phyloP scores from a whole-genome alignment of 306 rosid species.

The Cajanus cajan region DNA sequence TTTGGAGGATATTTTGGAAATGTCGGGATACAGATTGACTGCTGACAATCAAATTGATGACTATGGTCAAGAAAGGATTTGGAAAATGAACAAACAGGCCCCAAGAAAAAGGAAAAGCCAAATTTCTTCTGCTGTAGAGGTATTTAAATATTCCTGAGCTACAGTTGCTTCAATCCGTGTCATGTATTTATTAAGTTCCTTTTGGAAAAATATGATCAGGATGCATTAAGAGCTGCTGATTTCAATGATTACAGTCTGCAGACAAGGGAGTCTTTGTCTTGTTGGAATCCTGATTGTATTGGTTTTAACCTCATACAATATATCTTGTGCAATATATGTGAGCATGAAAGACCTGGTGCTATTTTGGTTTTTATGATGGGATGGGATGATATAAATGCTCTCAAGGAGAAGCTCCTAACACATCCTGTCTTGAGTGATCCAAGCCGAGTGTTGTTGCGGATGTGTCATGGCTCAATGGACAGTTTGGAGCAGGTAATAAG shows the following conservation, averaged over 20 bases:
- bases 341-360: conserved; percentile 80
- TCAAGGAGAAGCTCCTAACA: conserved; percentile 76
- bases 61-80: conserved; percentile 86
- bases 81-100: conserved; percentile 90
- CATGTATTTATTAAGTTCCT: not conserved
- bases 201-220: conserved; percentile 53
- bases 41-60: conserved; percentile 87
- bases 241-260: conserved; percentile 62
- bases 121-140: conserved; percentile 86
- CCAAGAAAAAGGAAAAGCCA: conserved; percentile 97
- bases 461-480: conserved; percentile 95
- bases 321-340: conserved; percentile 75
- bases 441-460: conserved; percentile 63
- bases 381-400: conserved; percentile 90
- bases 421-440: conserved; percentile 79
- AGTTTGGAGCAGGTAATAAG: conserved; percentile 83
- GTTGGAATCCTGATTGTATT: conserved; percentile 90
- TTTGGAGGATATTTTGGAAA: conserved; percentile 84
- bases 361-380: conserved; percentile 96
- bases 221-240: conserved; percentile 70
- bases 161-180: not conserved
- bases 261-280: conserved; percentile 82
- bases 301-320: conserved; percentile 84
- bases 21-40: conserved; percentile 69
- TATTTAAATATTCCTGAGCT: conserved; percentile 28